A percentile compares a stretch with the other conserved stretches of the same genome.
phyloP scores from a whole-genome alignment of 768 basidiomycete genomes.

The Jaapia argillacea region DNA sequence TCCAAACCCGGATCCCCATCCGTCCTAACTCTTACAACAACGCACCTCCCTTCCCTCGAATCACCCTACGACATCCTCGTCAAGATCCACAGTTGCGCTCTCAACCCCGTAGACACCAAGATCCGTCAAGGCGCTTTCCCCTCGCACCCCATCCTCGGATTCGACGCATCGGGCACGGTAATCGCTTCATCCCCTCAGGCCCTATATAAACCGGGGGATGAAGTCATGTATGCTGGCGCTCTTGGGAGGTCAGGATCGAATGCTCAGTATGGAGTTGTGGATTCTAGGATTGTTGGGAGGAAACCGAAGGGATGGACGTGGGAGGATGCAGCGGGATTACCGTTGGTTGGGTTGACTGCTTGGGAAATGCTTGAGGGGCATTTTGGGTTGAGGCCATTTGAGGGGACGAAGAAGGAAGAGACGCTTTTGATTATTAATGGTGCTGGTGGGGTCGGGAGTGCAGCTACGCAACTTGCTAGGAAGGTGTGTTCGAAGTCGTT shows the following conservation, averaged over 20 bases:
- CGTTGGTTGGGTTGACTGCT: background rate
- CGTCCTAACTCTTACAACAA: background rate
- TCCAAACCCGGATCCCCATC: background rate
- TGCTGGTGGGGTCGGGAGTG: background rate
- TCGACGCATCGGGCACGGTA: conserved; percentile 14
- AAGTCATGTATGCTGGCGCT: background rate
- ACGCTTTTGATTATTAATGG: background rate
- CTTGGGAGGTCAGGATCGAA: background rate
- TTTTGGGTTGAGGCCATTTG: background rate
- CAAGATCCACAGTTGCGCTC: conserved; percentile 6
- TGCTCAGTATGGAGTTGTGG: background rate
- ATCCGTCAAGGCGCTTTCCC: conserved; percentile 8
- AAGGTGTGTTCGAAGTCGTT: background rate
- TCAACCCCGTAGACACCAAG: conserved; percentile 17
- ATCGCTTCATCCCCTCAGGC: background rate
- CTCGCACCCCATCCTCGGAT: conserved; percentile 7
- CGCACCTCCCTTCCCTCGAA: background rate
- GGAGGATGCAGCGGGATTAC: background rate
- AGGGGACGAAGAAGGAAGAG: background rate
- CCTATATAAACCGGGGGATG: background rate
- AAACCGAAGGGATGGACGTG: background rate
- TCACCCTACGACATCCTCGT: conserved; percentile 7
- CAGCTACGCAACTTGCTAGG: background rate
- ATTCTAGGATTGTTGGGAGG: background rate
- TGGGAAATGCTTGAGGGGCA: conserved; percentile 1